Evolutionary conservation across 768 basidiomycete genomes (phyloP).

Genomic region (Psilocybe azurescens): DNA sequence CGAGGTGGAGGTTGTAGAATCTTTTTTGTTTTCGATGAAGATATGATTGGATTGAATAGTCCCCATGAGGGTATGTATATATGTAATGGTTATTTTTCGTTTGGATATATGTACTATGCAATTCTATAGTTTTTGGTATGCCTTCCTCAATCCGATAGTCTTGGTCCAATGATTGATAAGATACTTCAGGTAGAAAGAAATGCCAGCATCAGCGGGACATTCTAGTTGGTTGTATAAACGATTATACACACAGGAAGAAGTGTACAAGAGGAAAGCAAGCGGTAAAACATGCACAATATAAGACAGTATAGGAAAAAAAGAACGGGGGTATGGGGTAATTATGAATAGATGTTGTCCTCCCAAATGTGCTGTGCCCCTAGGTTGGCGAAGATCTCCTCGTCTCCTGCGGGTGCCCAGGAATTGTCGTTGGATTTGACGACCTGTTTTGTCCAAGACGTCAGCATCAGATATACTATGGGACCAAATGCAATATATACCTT

Average conservation of each 20-base stretch:
- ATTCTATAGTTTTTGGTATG: background rate
- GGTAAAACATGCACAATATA: background rate
- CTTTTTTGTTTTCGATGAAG: background rate
- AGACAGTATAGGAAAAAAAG: background rate
- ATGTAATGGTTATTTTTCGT: no score
- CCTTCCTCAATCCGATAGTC: background rate
- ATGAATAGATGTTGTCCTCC: conserved; percentile 25
- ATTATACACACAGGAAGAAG: no score
- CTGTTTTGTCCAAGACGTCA: conserved; percentile 3
- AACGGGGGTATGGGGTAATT: background rate
- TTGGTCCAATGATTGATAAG: no score
- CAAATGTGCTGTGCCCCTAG: conserved; percentile 21
- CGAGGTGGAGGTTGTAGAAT: conserved; percentile 20
- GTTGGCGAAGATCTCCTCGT: conserved; percentile 26
- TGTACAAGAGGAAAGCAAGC: background rate
- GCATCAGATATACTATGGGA: background rate
- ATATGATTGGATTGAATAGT: no score
- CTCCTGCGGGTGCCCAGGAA: conserved; percentile 19
- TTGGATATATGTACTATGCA: background rate
- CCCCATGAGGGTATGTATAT: no score
- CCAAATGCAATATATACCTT: conserved; percentile 53
- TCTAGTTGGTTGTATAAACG: no score
- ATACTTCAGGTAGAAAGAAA: no score
- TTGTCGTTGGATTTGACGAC: conserved; percentile 20
- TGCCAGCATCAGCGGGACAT: no score